Evolutionary conservation across 495 filamentous ascomycete genomes (phyloP).

Genomic region (Eremomyces bilateralis): DNA sequence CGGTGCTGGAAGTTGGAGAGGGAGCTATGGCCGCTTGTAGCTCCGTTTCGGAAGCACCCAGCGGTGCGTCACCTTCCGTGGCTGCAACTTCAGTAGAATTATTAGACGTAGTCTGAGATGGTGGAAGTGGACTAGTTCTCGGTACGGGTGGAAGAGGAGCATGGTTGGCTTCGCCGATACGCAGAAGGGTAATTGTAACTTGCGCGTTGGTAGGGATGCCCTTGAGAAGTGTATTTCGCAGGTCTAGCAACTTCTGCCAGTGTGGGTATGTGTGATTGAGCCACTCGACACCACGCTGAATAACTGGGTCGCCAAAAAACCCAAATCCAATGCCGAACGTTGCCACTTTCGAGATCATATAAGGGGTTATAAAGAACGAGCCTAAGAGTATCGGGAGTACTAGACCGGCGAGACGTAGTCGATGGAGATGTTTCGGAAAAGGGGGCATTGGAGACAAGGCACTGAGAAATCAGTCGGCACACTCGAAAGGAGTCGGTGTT

Average conservation of each 20-base stretch:
- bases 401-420: slow-evolving; percentile 38
- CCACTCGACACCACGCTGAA: slow-evolving; percentile 32
- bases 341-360: slow-evolving; percentile 48
- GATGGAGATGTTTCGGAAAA: slow-evolving; percentile 40
- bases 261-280: slow-evolving; percentile 46
- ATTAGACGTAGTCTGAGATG: slow-evolving; percentile 26
- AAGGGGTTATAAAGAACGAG: slow-evolving; percentile 43
- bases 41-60: slow-evolving; percentile 29
- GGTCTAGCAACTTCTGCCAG: slow-evolving; percentile 54
- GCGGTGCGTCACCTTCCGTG: slow-evolving; percentile 19
- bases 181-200: slow-evolving; percentile 63
- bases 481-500: neutral
- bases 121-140: slow-evolving; percentile 28
- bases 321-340: slow-evolving; percentile 45
- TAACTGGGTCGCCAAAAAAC: slow-evolving; percentile 65
- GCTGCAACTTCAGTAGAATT: slow-evolving; percentile 23
- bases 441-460: slow-evolving; percentile 59
- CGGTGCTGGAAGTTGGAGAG: slow-evolving; percentile 18
- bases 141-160: slow-evolving; percentile 68
- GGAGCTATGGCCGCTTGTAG: slow-evolving; percentile 25
- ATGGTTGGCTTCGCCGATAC: slow-evolving; percentile 66
- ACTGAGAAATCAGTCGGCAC: slow-evolving; percentile 18
- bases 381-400: slow-evolving; percentile 33
- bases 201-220: slow-evolving; percentile 82
- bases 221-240: slow-evolving; percentile 52